Percentiles rank a stretch among this genome's conserved stretches.
These are phyloP conservation scores for Zancudomyces culisetae DNA, from an alignment of 371 early-diverging fungal genomes.

Conservation along the genomic window DNA sequence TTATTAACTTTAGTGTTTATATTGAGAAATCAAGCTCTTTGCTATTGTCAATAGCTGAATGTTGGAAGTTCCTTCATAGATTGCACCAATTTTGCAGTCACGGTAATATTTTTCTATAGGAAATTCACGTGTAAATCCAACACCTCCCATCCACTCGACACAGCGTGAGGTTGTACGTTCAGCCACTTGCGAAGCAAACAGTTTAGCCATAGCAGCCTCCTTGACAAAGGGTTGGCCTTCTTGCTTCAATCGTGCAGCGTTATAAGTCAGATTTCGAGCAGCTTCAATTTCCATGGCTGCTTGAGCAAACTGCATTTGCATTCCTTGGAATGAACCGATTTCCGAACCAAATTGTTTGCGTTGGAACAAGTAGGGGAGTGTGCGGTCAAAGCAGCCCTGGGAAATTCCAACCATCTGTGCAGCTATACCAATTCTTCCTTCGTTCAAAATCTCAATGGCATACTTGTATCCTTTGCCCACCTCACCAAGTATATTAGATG, in stretches of 20 bases:
- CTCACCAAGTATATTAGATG: slow-evolving; percentile 73
- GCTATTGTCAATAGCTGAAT: slow-evolving; percentile 95
- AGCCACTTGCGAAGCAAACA: slow-evolving; percentile 86
- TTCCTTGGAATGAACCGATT: slow-evolving; percentile 88
- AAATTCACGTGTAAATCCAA: slow-evolving; percentile 80
- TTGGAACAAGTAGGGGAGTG: slow-evolving; percentile 84
- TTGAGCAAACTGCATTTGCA: slow-evolving; percentile 95
- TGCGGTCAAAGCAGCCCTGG: slow-evolving; percentile 81
- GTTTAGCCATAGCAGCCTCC: slow-evolving; percentile 97
- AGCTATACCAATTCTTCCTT: slow-evolving; percentile 95
- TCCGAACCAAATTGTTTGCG: slow-evolving; percentile 80
- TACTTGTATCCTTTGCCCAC: slow-evolving; percentile 95
- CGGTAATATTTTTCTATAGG: slow-evolving; percentile 88
- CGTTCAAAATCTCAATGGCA: slow-evolving; percentile 94
- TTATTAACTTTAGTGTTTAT: no score
- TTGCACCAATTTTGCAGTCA: slow-evolving; percentile 86
- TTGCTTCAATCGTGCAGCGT: slow-evolving; percentile 91
- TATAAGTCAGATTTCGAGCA: slow-evolving; percentile 90
- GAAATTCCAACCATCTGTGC: slow-evolving; percentile 96
- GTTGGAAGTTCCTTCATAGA: slow-evolving; percentile 73
- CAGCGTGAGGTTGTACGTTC: slow-evolving; percentile 74
- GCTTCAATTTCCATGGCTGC: slow-evolving; percentile 90
- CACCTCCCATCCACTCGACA: slow-evolving; percentile 94
- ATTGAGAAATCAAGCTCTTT: slow-evolving; percentile 52
- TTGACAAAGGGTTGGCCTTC: slow-evolving; percentile 70